Base-by-base conservation (phyloP, 2,329 filamentous ascomycete species). In the Chrysoporthe austroafricana region DNA sequence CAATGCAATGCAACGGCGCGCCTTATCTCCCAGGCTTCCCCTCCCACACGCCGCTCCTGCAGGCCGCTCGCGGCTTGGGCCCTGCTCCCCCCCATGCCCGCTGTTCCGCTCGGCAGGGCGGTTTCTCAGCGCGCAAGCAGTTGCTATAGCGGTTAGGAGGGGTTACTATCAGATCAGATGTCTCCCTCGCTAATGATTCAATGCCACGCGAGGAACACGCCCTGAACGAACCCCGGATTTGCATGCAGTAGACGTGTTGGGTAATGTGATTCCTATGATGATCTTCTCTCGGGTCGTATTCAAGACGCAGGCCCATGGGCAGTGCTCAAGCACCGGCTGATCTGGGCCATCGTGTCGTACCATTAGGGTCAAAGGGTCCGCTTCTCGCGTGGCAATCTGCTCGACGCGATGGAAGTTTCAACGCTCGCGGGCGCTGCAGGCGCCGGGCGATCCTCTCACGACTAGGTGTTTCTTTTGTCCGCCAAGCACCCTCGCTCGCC, bases 1-100 rank as follows among this genome's bases (percentile, higher is more conserved):
- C 39, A 13, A 54, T 39, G 61, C 56, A 69, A 67, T 67, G 59
- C 66, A 67, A 63, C 61, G 64, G 54, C 43, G 39, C 61, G 50
- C 62, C 61, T 67, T 69, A 69, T 69, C 67, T 42, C 57, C n/a
- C 39, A 18, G 9, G 46, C 34, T 8, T 48, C 43, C 16, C 62
- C 39, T 43, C 39, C 34, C 48, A 44, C 61, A 54, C n/a, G 18
- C 46, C 16, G 43, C 21, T 46, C 21, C 42, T 57, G 54, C 54
- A 58, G 56, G 52, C 32, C 21, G 21, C 50, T 16, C 9, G 32
- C 26, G 26, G 26, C 26, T 26, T 26, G 26, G 26, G 26, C 26
- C 26, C 26, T 26, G 26, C 26, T 2, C 26, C 2, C 26, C 26
- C 26, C 26, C 26, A 39, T 9, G 36, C 36, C 36, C 2, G 36